Percentiles rank a stretch among this genome's conserved stretches.
phyloP scores from a whole-genome alignment of 768 basidiomycete genomes.

The Coprinopsis strossmayeri region DNA sequence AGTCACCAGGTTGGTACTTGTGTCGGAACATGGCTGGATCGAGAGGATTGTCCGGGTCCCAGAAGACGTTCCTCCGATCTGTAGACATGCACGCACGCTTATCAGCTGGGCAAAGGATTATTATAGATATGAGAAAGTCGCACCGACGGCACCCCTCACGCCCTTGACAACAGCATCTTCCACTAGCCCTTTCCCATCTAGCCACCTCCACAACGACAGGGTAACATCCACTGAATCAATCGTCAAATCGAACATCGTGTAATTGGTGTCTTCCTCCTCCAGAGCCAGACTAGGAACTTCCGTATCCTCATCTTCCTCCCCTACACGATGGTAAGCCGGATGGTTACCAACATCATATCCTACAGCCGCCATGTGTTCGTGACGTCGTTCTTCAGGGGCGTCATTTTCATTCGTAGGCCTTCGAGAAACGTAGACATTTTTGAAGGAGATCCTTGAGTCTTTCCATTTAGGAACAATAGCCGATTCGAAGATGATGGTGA shows the following conservation, averaged over 20 bases:
- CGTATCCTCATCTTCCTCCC: slow-evolving; percentile 56
- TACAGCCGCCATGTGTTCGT: slow-evolving; percentile 49
- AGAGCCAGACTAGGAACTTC: slow-evolving; percentile 16
- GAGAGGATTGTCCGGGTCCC: slow-evolving; percentile 77
- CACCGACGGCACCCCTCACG: slow-evolving; percentile 89
- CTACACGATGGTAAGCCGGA: slow-evolving; percentile 56
- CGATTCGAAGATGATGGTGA: slow-evolving; percentile 93
- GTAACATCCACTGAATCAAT: slow-evolving; percentile 96
- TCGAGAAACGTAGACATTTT: slow-evolving; percentile 91
- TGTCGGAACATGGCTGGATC: slow-evolving; percentile 82
- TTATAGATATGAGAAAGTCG: slow-evolving; percentile 16
- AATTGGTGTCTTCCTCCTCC: slow-evolving; percentile 57
- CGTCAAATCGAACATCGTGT: slow-evolving; percentile 88
- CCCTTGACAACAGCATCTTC: slow-evolving; percentile 90
- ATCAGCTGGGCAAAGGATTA: too few relatives aligned
- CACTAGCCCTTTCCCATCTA: slow-evolving; percentile 91
- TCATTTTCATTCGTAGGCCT: slow-evolving; percentile 38
- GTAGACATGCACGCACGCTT: too few relatives aligned
- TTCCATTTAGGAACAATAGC: slow-evolving; percentile 99
- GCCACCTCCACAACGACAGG: slow-evolving; percentile 84
- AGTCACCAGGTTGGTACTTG: slow-evolving; percentile 69
- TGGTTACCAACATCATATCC: slow-evolving; percentile 77
- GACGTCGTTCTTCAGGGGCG: slow-evolving; percentile 15
- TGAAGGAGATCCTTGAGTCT: slow-evolving; percentile 92
- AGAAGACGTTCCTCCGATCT: slow-evolving; percentile 86